A percentile compares a stretch with the other conserved stretches of the same genome.
Conservation (phyloP, 257 asterid genomes). For the Jasminum sambac region DNA sequence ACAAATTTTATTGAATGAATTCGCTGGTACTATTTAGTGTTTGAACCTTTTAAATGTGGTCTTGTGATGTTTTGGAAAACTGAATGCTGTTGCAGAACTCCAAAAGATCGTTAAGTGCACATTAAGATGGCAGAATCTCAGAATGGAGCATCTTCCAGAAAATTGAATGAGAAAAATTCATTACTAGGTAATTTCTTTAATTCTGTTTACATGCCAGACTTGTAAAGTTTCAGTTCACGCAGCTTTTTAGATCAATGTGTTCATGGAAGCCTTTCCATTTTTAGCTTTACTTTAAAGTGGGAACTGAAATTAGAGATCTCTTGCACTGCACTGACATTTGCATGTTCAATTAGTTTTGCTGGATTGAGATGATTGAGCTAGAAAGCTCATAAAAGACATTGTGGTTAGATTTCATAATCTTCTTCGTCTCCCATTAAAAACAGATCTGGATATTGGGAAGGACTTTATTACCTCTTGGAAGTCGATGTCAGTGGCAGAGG, state of each 20-base stretch:
- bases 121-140: slow-evolving; percentile 58
- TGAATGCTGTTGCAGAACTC: slow-evolving; percentile 32
- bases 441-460: slow-evolving; percentile 81
- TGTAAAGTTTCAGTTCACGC: background rate
- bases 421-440: slow-evolving; percentile 12
- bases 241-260: slow-evolving; percentile 8
- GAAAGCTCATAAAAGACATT: slow-evolving; percentile 22
- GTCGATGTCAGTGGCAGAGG: slow-evolving; percentile 56
- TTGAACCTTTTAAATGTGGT: slow-evolving; percentile 10
- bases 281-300: background rate
- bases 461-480: slow-evolving; percentile 88
- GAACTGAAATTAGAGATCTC: slow-evolving; percentile 18
- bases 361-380: slow-evolving; percentile 20
- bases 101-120: slow-evolving; percentile 16
- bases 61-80: slow-evolving; percentile 15
- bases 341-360: slow-evolving; percentile 2
- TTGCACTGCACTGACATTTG: slow-evolving; percentile 16
- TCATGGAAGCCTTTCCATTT: background rate
- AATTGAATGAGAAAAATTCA: slow-evolving; percentile 49
- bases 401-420: slow-evolving; percentile 5
- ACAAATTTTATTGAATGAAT: background rate
- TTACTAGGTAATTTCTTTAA: slow-evolving; percentile 50
- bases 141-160: slow-evolving; percentile 46
- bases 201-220: slow-evolving; percentile 7
- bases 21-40: slow-evolving; percentile 10